A percentile compares a stretch with the other conserved stretches of the same genome.
Conservation (phyloP, 805 yeast genomes). For the Candida rishiriensis region DNA sequence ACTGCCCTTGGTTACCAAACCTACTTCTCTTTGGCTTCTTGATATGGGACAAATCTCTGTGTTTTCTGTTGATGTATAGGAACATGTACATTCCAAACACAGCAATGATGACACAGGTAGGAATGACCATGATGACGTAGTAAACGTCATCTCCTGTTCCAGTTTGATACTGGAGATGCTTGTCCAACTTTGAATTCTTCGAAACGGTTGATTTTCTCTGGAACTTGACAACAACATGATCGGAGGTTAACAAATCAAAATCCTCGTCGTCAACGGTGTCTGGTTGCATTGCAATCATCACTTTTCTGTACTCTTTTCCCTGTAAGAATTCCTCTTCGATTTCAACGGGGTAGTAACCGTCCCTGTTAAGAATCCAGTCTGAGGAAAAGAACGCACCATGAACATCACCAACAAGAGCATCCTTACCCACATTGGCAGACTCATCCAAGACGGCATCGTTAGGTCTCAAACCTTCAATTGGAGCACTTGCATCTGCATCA, state of each 20-base stretch:
- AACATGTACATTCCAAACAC: conserved; percentile 63
- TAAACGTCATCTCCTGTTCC: conserved; percentile 44
- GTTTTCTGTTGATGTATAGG: conserved; percentile 49
- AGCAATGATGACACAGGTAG: conserved; percentile 57
- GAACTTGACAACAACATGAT: conserved; percentile 40
- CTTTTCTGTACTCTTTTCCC: conserved; percentile 47
- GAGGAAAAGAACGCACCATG: conserved; percentile 52
- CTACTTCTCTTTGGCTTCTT: conserved; percentile 34
- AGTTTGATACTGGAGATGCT: conserved; percentile 29
- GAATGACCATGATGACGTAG: conserved; percentile 63
- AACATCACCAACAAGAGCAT: conserved; percentile 23
- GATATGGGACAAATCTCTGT: conserved; percentile 47
- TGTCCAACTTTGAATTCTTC: conserved; percentile 36
- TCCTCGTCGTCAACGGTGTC: conserved; percentile 61
- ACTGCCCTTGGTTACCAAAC: conserved; percentile 29
- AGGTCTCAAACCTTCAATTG: conserved; percentile 15
- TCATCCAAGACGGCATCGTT: conserved; percentile 18
- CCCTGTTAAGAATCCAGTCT: conserved; percentile 61
- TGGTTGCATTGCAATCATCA: conserved; percentile 72
- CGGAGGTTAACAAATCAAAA: conserved; percentile 44
- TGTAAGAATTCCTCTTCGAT: conserved; percentile 62
- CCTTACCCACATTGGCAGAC: conserved; percentile 2
- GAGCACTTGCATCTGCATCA: no score
- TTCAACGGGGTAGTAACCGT: conserved; percentile 63
- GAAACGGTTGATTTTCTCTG: conserved; percentile 51